Evolutionary conservation across 306 rosid genomes (phyloP).

Genomic region (Malus fusca): DNA sequence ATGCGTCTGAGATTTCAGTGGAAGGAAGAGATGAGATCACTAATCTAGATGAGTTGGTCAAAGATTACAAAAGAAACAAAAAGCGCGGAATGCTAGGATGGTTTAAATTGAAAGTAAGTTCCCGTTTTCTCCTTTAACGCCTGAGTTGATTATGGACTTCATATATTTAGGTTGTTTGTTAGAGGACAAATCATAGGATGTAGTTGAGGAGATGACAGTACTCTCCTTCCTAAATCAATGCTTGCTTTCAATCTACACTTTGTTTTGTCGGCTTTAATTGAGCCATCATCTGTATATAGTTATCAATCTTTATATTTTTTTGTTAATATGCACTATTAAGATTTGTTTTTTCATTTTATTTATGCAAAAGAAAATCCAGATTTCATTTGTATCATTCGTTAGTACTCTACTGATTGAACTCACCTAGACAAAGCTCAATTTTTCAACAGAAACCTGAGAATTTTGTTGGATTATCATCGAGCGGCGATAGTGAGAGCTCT

Average conservation of each 20-base stretch:
- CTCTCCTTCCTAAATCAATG: not conserved
- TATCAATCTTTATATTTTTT: not conserved
- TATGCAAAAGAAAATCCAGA: not conserved
- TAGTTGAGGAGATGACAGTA: not conserved
- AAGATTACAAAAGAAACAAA: conserved; percentile 57
- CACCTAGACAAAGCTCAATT: conserved; percentile 5
- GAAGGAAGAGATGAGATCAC: conserved; percentile 52
- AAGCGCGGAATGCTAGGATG: conserved; percentile 80
- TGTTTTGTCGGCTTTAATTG: not conserved
- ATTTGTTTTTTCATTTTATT: not conserved
- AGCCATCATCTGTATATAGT: not conserved
- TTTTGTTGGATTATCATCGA: conserved; percentile 42
- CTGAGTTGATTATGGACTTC: conserved; percentile 9
- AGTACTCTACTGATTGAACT: not conserved
- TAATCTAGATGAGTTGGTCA: conserved; percentile 65
- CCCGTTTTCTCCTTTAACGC: conserved; percentile 1
- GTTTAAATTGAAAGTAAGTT: conserved; percentile 65
- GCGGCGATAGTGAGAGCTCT: conserved; percentile 50
- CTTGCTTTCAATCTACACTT: not conserved
- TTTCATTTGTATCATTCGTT: not conserved
- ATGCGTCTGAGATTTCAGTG: conserved; percentile 50
- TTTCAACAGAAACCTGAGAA: conserved; percentile 60
- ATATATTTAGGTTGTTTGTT: not conserved
- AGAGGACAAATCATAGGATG: not conserved
- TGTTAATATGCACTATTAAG: not conserved